Evolutionary conservation across 2,329 filamentous ascomycete genomes (phyloP).

Genomic region (Pestalotiopsis sp.): DNA sequence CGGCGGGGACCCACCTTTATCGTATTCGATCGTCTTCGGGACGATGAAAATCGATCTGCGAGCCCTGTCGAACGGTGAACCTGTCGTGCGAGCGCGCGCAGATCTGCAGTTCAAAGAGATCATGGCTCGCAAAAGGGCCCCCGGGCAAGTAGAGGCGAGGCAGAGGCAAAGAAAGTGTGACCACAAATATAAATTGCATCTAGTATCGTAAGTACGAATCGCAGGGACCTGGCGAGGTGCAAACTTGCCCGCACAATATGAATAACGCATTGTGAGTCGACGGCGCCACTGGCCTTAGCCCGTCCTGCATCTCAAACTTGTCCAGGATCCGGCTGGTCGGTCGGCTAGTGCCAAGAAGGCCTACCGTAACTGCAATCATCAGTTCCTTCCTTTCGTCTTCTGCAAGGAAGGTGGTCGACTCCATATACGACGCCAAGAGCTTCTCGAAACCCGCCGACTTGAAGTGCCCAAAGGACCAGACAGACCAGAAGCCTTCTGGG

Average conservation of each 20-base stretch:
- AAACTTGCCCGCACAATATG: neutral
- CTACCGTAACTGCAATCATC: neutral
- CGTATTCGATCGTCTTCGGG: neutral
- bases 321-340: neutral
- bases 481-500: neutral
- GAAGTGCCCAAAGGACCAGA: neutral
- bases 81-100: neutral
- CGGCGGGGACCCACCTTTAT: neutral
- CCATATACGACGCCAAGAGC: slow-evolving; percentile 13
- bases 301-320: slow-evolving; percentile 4
- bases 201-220: neutral
- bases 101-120: neutral
- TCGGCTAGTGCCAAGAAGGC: slow-evolving; percentile 6
- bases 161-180: neutral
- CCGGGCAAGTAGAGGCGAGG: neutral
- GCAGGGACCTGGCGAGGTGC: neutral
- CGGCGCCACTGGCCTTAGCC: neutral
- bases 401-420: neutral
- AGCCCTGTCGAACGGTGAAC: neutral
- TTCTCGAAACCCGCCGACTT: slow-evolving; percentile 28
- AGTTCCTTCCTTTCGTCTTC: neutral
- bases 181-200: neutral
- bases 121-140: neutral
- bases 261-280: neutral
- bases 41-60: neutral